These are phyloP conservation scores for Ensete ventricosum DNA, from an alignment of 176 grass and related monocot genomes.

Conservation along the genomic window DNA sequence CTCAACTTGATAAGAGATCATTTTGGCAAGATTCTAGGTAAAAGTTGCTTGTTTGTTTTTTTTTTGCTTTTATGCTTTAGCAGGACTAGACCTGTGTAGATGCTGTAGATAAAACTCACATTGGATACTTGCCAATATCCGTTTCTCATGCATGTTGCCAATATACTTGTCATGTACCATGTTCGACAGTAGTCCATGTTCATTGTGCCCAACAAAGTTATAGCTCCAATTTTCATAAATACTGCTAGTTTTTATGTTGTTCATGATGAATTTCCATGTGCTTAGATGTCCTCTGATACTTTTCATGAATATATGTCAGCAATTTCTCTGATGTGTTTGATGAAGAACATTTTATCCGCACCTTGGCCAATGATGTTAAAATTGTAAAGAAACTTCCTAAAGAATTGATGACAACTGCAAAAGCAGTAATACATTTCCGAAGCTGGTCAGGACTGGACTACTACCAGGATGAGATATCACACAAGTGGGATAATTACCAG, in stretches of 20 bases:
- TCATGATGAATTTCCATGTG: background rate
- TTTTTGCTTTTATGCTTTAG: slow-evolving; percentile 9
- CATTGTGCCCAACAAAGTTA: background rate
- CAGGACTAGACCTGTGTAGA: background rate
- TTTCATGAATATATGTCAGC: slow-evolving; percentile 22
- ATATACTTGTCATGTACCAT: background rate
- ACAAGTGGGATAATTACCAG: slow-evolving; percentile 65
- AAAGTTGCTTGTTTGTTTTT: background rate
- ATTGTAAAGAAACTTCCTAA: slow-evolving; percentile 68
- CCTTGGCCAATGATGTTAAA: slow-evolving; percentile 69
- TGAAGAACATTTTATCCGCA: slow-evolving; percentile 65
- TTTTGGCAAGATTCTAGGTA: slow-evolving; percentile 94
- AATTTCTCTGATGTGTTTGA: slow-evolving; percentile 97
- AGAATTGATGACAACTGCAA: slow-evolving; percentile 56
- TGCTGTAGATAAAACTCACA: background rate
- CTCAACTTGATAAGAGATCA: slow-evolving; percentile 94
- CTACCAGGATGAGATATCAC: slow-evolving; percentile 65
- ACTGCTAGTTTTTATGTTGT: background rate
- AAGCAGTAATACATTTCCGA: slow-evolving; percentile 73
- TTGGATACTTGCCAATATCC: background rate
- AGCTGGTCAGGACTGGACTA: slow-evolving; percentile 90
- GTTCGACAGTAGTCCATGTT: background rate
- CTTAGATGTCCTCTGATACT: background rate
- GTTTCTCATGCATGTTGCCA: background rate
- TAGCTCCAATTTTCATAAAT: background rate